These are phyloP conservation scores for Chalciporus piperatus DNA, from an alignment of 768 basidiomycete genomes.

Conservation along the genomic window DNA sequence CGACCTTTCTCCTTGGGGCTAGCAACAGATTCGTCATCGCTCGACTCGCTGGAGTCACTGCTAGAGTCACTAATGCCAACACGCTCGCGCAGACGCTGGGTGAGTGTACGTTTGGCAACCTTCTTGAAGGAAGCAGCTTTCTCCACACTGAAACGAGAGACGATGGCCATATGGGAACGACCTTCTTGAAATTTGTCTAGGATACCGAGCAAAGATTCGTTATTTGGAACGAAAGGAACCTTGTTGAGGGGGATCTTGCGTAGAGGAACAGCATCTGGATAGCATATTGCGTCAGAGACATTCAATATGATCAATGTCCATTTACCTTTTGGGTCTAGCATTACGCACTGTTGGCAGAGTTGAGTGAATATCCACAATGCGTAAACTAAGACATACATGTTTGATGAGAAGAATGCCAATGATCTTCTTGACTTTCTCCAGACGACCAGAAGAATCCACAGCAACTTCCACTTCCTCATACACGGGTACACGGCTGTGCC, in stretches of 20 bases:
- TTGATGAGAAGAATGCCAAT: conserved; percentile 86
- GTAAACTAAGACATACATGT: conserved; percentile 39
- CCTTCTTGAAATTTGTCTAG: conserved; percentile 90
- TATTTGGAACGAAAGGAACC: conserved; percentile 82
- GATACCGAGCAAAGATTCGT: conserved; percentile 81
- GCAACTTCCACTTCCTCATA: conserved; percentile 74
- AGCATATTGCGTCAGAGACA: not conserved
- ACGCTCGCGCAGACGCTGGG: conserved; percentile 70
- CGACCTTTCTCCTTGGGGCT: conserved; percentile 14
- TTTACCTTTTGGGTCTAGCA: conserved; percentile 80
- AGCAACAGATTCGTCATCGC: conserved; percentile 36
- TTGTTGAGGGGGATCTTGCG: conserved; percentile 83
- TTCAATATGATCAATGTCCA: not conserved
- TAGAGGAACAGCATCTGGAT: conserved; percentile 73
- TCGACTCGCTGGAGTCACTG: conserved; percentile 48
- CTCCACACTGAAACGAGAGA: conserved; percentile 70
- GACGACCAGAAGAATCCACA: conserved; percentile 32
- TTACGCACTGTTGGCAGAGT: conserved; percentile 50
- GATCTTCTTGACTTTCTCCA: conserved; percentile 71
- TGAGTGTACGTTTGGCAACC: conserved; percentile 76
- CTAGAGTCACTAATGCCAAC: conserved; percentile 72
- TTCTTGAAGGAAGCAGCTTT: conserved; percentile 81
- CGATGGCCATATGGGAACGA: conserved; percentile 89
- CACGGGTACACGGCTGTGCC: conserved; percentile 82
- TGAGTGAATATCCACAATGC: not conserved